Conservation (phyloP, 2,329 filamentous ascomycete genomes). For the Plenodomus tracheiphilus region DNA sequence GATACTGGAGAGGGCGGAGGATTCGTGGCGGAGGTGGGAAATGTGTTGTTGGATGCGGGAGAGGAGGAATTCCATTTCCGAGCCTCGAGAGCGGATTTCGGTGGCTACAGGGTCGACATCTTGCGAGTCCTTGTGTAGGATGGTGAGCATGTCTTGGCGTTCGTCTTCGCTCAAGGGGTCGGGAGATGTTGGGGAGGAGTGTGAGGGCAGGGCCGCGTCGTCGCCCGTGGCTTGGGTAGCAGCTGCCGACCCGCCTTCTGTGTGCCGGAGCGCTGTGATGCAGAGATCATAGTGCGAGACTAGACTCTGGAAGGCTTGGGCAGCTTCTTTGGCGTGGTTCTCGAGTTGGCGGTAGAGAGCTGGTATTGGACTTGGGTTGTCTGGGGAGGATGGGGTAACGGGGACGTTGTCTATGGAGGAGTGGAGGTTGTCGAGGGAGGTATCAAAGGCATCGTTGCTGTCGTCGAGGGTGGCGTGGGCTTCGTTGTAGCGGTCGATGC, state of each 20-base stretch:
- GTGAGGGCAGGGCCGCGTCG: slow-evolving; percentile 9
- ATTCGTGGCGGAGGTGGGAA: slow-evolving; percentile 58
- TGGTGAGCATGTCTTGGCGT: slow-evolving; percentile 77
- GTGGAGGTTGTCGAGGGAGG: slow-evolving; percentile 60
- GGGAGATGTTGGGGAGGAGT: slow-evolving; percentile 49
- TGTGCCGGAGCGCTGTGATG: slow-evolving; percentile 86
- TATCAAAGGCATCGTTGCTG: slow-evolving; percentile 69
- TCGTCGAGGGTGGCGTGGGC: slow-evolving; percentile 61
- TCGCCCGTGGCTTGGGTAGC: slow-evolving; percentile 46
- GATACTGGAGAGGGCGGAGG: slow-evolving; percentile 63
- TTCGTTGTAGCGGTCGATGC: slow-evolving; percentile 72
- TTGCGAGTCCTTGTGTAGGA: slow-evolving; percentile 71
- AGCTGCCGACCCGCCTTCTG: slow-evolving; percentile 64
- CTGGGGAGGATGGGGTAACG: slow-evolving; percentile 30
- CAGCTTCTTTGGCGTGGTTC: slow-evolving; percentile 78
- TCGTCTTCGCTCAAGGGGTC: slow-evolving; percentile 76
- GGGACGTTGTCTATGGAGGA: slow-evolving; percentile 41
- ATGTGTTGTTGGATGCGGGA: slow-evolving; percentile 66
- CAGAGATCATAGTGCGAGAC: slow-evolving; percentile 92
- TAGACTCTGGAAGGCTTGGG: slow-evolving; percentile 75
- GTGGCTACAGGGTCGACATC: slow-evolving; percentile 65
- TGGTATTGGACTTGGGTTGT: slow-evolving; percentile 48
- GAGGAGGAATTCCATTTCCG: slow-evolving; percentile 75
- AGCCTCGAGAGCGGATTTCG: slow-evolving; percentile 73
- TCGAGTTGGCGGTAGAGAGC: slow-evolving; percentile 61